Base-by-base conservation (phyloP, 75 land plant species). In the Selaginella moellendorffii region DNA sequence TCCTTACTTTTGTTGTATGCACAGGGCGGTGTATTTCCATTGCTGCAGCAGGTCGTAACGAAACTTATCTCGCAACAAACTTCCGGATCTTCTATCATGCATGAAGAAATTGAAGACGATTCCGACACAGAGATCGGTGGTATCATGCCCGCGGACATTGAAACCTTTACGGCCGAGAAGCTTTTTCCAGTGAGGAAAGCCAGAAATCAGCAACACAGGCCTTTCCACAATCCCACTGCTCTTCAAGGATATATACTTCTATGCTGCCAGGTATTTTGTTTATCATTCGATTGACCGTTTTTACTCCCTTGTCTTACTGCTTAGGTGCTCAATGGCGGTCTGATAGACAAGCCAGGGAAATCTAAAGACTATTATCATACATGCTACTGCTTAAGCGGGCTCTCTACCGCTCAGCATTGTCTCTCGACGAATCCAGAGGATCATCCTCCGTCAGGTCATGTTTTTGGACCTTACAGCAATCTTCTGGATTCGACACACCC, bases 351-450 rank as follows among this genome's bases (percentile, higher is more conserved):
- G 56, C 97, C 90, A 24, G 85, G 90, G 26, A 88, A 92, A 54
- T 30, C 36, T 18, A 73, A 82, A 61, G 97, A 92, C 66, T 67
- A 77, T 63, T 92, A 92, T 52, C 97, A 88, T 71, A 80, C 96
- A 22, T 92, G 97, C 67, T 92, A 92, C 66, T 88, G 90, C 66
- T 78, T 88, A 5, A 92, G 97, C 53, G 97, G 96, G 24, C 83
- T 90, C 53, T 72, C 97, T 0, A 65, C 74, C 28, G 68, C 82
- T 31, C 98, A 93, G 67, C 54, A 80, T 72, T 72, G 76, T 75
- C 64, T 70, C 31, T 67, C 77, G 26, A 71, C 68, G 51, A 70
- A 75, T 24, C 63, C 52, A 22, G 72, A 65, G 30, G 65, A 67
- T 30, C 71, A 83, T 8, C 98, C 98, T 12, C 67, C 77, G 24